phyloP scores from a whole-genome alignment of 257 asterid genomes.

The Ocimum tenuiflorum region DNA sequence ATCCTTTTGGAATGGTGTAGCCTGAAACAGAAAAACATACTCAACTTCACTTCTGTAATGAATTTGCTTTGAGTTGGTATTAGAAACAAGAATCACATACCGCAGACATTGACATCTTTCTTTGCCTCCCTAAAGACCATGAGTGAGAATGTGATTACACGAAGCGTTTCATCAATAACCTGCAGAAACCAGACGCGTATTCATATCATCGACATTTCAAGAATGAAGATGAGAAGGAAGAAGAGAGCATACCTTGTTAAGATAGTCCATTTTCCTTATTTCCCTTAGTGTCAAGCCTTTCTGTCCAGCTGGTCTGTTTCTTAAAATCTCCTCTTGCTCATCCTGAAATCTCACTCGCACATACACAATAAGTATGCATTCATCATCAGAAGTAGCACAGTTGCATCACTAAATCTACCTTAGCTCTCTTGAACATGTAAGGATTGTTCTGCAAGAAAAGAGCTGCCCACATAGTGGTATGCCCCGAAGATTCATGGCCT shows the following conservation, averaged over 20 bases:
- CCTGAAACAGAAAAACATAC: constrained; percentile 43
- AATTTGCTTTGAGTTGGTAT: too few relatives aligned
- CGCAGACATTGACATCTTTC: constrained; percentile 47
- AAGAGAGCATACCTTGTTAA: constrained; percentile 40
- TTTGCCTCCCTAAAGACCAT: constrained; percentile 76
- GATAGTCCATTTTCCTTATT: constrained; percentile 67
- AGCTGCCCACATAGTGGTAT: constrained; percentile 74
- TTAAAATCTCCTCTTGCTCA: constrained; percentile 69
- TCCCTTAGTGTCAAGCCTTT: constrained; percentile 57
- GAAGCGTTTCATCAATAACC: constrained; percentile 92
- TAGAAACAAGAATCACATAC: constrained; percentile 34
- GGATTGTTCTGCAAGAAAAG: constrained; percentile 57
- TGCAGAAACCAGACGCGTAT: not conserved
- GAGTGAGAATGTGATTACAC: constrained; percentile 66
- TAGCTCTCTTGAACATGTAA: constrained; percentile 50
- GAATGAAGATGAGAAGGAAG: not conserved
- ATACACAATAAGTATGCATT: too few relatives aligned
- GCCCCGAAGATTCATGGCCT: constrained; percentile 95
- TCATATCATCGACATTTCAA: not conserved
- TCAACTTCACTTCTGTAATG: too few relatives aligned
- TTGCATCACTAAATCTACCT: constrained; percentile 28
- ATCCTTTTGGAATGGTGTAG: constrained; percentile 70
- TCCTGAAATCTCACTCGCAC: constrained; percentile 31
- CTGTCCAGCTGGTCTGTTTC: constrained; percentile 55
- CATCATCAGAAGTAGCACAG: too few relatives aligned